A percentile compares a stretch with the other conserved stretches of the same genome.
These are phyloP conservation scores for Psilocybe tampanensis DNA, from an alignment of 768 basidiomycete species.

Conservation along the genomic window DNA sequence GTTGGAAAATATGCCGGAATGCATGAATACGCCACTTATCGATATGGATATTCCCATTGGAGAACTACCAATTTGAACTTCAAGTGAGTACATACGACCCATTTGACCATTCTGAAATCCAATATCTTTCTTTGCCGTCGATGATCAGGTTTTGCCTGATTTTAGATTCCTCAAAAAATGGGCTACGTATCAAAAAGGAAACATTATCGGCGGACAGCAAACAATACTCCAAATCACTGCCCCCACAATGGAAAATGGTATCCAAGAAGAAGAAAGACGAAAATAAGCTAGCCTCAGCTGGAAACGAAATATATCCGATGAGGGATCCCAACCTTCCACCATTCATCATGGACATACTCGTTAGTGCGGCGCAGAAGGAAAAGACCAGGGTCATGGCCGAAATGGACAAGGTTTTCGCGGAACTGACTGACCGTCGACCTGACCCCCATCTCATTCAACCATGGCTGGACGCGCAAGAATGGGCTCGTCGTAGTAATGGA, in stretches of 20 bases:
- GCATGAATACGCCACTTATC: conserved; percentile 59
- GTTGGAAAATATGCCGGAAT: conserved; percentile 57
- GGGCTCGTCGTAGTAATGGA: conserved; percentile 15
- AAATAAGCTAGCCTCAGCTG: conserved; percentile 2
- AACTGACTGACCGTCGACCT: conserved; percentile 6
- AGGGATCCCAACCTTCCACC: conserved; percentile 15
- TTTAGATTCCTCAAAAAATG: conserved; percentile 64
- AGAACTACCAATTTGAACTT: conserved; percentile 56
- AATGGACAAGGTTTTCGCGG: conserved; percentile 31
- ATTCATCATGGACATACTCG: conserved; percentile 49
- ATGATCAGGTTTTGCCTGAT: conserved; percentile 49
- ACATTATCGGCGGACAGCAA: conserved; percentile 24
- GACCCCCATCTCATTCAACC: conserved; percentile 32
- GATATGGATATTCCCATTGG: conserved; percentile 48
- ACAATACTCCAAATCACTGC: conserved; percentile 11
- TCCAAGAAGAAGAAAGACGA: conserved; percentile 17
- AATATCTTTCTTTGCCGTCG: no score
- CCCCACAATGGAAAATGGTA: conserved; percentile 25
- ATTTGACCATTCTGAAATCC: not conserved
- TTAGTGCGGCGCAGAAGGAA: conserved; percentile 24
- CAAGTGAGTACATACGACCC: conserved; percentile 27
- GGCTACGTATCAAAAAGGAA: conserved; percentile 41
- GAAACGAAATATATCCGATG: conserved; percentile 24
- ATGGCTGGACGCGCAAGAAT: conserved; percentile 17
- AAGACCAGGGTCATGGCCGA: conserved; percentile 18